A percentile compares a stretch with the other conserved stretches of the same genome.
Conservation (phyloP, 2,329 filamentous ascomycete genomes). For the Fusarium ambrosium region DNA sequence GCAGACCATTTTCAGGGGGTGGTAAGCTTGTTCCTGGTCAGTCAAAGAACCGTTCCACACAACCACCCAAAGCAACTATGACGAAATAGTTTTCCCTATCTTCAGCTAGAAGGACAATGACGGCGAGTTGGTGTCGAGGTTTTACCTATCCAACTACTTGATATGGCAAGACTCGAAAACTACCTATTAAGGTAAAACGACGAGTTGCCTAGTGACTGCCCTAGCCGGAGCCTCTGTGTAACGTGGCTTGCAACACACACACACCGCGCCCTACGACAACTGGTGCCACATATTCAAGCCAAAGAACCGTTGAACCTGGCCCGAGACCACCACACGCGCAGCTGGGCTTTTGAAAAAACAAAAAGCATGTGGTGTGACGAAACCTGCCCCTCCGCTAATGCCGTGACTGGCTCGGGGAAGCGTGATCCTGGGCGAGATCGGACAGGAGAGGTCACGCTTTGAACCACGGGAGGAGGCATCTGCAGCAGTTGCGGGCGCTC, state of each 20-base stretch:
- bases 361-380: not conserved
- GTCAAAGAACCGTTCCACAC: not conserved
- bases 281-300: not conserved
- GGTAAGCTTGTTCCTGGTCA: not conserved
- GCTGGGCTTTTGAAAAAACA: not conserved
- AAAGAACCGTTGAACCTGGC: slow-evolving; percentile 2
- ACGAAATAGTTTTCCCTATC: not conserved
- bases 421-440: not conserved
- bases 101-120: not conserved
- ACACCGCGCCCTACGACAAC: not conserved
- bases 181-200: not conserved
- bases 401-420: not conserved
- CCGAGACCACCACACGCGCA: not conserved
- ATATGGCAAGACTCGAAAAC: not conserved
- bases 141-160: not conserved
- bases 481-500: slow-evolving; percentile 12
- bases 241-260: not conserved
- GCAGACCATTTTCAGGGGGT: not conserved
- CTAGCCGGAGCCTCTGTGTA: not conserved
- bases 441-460: not conserved
- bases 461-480: not conserved
- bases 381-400: not conserved
- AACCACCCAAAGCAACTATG: not conserved
- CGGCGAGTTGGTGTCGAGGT: not conserved
- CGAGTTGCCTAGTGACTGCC: not conserved